phyloP scores from a whole-genome alignment of 306 rosid species.

The Prunus fruticosa region DNA sequence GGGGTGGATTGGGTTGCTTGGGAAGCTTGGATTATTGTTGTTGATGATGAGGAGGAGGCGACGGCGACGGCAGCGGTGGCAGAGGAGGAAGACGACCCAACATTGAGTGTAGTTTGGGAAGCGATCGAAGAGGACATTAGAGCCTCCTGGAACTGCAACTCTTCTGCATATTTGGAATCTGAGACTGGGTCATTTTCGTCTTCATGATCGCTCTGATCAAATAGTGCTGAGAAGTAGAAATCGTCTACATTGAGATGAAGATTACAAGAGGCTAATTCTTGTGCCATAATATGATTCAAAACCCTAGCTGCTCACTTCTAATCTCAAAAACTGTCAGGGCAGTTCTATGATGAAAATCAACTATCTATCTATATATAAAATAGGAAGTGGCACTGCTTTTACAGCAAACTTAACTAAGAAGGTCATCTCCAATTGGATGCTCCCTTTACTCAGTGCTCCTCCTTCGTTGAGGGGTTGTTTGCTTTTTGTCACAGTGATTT shows the following conservation, averaged over 20 bases:
- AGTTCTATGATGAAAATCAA: not conserved
- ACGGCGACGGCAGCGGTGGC: not conserved
- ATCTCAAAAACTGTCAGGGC: not conserved
- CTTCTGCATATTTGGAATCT: constrained; percentile 38
- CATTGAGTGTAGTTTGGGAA: not conserved
- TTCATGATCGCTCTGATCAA: constrained; percentile 8
- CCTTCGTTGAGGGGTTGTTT: not conserved
- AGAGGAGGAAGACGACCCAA: not conserved
- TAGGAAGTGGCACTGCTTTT: not conserved
- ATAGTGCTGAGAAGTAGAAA: constrained; percentile 29
- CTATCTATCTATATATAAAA: no score
- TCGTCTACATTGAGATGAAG: constrained; percentile 27
- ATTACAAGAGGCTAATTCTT: not conserved
- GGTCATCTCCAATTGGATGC: not conserved
- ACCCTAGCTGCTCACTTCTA: no score
- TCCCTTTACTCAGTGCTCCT: not conserved
- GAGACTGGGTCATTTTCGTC: constrained; percentile 1
- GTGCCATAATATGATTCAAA: constrained; percentile 24
- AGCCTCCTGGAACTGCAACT: constrained; percentile 50
- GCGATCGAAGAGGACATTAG: constrained; percentile 25
- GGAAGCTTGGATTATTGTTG: not conserved
- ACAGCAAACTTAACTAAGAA: not conserved
- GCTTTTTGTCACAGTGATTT: not conserved
- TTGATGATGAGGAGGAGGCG: constrained; percentile 2
- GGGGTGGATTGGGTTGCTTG: not conserved